Evolutionary conservation across 192 early-diverging fungal genomes (phyloP), one percentile per base, ranked within the genome.

Genomic region (Backusella mclennaniae): DNA sequence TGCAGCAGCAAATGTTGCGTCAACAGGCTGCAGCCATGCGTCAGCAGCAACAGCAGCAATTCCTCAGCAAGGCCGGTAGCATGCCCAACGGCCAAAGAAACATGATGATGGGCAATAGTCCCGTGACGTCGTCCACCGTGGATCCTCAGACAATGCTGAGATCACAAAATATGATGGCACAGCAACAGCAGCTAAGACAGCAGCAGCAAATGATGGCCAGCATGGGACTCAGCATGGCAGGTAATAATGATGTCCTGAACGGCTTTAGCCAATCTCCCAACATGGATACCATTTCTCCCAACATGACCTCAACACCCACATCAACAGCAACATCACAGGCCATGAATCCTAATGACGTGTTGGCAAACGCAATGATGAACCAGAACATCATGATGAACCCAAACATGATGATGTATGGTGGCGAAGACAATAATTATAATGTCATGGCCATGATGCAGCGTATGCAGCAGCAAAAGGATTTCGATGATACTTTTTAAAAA

Each of bases 381-480:
- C 80, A 76, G 26, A 76, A 77, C 67, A 42, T 81, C 3, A 67
- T 81, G 76, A 69, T 67, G 29, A 77, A 77, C 36, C 66, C 76
- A 67, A 53, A 29, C 9, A 69, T 29, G 26, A 71, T 77, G 52
- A 73, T 73, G 35, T 71, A 73, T 67, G 76, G 71, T 15, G 44
- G 69, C 19, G 49, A 44, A 4, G 44, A 44, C 42, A 77, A 73
- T 46, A 67, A 71, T 15, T 29, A 78, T 9, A 77, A 77, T 53
- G 73, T 81, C 14, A 77, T 81, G 80, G 74, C 77, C 42, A 77
- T 81, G 80, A 77, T 81, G 76, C 80, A 81, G 35, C 63, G 73
- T 33, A 63, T 74, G 66, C 75, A 75, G 46, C 74, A 75, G 42
- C 74, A 67, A 35, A 72, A 72, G 31, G 70, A 72, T 46, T 72